Conservation (phyloP, 768 basidiomycete genomes). For the Lentinula sp. region DNA sequence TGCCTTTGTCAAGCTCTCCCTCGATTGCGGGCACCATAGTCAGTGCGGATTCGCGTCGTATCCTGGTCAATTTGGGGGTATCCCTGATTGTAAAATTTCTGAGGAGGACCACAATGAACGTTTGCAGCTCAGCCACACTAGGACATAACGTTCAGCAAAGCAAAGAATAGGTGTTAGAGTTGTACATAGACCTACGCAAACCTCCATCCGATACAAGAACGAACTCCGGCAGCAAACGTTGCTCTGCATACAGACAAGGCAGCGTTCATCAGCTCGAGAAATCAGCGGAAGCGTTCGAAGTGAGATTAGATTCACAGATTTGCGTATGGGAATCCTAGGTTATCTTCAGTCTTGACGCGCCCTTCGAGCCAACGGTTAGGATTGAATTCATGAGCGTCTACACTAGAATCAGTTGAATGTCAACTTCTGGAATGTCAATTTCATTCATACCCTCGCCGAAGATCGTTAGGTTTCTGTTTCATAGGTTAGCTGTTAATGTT, state of each 20-base stretch:
- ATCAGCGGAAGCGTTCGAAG: not conserved
- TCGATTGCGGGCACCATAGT: constrained; percentile 37
- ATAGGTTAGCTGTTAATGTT: not conserved
- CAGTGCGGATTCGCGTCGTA: constrained; percentile 33
- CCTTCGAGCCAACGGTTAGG: constrained; percentile 33
- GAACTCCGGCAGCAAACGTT: constrained; percentile 18
- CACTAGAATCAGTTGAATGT: not conserved
- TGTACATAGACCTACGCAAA: constrained; percentile 15
- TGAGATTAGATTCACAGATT: constrained; percentile 22
- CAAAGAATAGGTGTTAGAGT: not conserved
- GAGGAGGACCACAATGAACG: constrained; percentile 51
- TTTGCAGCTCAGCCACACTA: constrained; percentile 46
- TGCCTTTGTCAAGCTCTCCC: constrained; percentile 34
- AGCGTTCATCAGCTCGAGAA: not conserved
- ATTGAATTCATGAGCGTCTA: constrained; percentile 30
- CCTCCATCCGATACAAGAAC: constrained; percentile 23
- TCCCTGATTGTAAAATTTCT: constrained; percentile 46
- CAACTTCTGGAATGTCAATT: not conserved
- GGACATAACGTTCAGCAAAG: not conserved
- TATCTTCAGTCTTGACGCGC: constrained; percentile 16
- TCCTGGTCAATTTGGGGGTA: constrained; percentile 25
- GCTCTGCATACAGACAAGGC: constrained; percentile 6
- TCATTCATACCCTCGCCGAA: constrained; percentile 25
- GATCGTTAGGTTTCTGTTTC: constrained; percentile 21
- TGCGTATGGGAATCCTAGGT: constrained; percentile 20